These are phyloP conservation scores for Pilatotrama ljubarskyi DNA, from an alignment of 768 basidiomycete species.

Conservation along the genomic window DNA sequence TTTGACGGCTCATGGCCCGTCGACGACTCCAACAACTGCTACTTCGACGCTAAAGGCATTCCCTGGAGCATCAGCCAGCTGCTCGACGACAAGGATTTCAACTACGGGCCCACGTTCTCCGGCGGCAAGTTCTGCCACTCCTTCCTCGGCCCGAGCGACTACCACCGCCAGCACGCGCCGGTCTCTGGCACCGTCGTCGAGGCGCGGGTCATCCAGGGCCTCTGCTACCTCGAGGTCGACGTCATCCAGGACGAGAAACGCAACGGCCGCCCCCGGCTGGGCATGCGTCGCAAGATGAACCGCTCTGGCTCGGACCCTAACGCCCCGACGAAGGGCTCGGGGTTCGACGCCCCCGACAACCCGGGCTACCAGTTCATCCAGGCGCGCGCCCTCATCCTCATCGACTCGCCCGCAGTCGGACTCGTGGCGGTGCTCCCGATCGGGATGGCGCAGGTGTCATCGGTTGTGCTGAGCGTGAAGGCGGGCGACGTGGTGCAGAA, in stretches of 20 bases:
- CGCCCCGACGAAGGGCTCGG: background rate
- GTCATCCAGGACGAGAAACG: background rate
- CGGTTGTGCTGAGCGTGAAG: slow-evolving; percentile 24
- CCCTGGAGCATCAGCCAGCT: slow-evolving; percentile 23
- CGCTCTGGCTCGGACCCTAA: too few species aligned
- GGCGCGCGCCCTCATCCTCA: slow-evolving; percentile 23
- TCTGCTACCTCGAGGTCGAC: slow-evolving; percentile 26
- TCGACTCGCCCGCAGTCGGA: slow-evolving; percentile 20
- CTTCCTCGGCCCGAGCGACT: slow-evolving; percentile 22
- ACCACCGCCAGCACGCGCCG: slow-evolving; percentile 28
- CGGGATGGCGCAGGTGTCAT: slow-evolving; percentile 29
- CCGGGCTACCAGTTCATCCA: slow-evolving; percentile 28
- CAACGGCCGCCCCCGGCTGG: background rate
- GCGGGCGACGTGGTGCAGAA: slow-evolving; percentile 15
- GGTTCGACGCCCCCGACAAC: slow-evolving; percentile 20
- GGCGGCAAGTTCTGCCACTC: slow-evolving; percentile 22
- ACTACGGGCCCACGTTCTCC: slow-evolving; percentile 10
- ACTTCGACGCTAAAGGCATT: slow-evolving; percentile 20
- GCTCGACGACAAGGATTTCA: slow-evolving; percentile 8
- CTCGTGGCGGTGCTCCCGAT: slow-evolving; percentile 27
- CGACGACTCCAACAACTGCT: slow-evolving; percentile 8
- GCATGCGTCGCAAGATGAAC: background rate
- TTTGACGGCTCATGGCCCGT: slow-evolving; percentile 20
- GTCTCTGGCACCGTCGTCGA: slow-evolving; percentile 20
- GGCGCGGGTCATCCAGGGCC: slow-evolving; percentile 21